Evolutionary conservation across 2,329 filamentous ascomycete genomes (phyloP), one percentile per base, ranked within the genome.

Genomic region (Colletotrichum plurivorum): DNA sequence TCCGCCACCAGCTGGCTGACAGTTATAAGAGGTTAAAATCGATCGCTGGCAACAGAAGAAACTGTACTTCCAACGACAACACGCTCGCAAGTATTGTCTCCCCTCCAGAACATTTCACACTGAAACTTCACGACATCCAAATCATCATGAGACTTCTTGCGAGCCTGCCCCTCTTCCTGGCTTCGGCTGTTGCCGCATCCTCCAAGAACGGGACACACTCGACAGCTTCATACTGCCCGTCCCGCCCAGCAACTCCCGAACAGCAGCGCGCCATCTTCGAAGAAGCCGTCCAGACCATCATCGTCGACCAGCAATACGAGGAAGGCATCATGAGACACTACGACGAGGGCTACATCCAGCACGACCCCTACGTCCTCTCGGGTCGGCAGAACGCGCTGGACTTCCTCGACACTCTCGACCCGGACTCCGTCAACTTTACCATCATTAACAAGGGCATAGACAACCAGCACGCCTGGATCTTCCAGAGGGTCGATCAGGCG

Each of bases 261-360:
- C 20, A 49, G 43, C 56, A 48, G 43, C 22, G 43, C 25, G 25
- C 27, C n/a, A 48, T 48, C 16, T 59, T 59, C 27, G 41, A 59
- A 16, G 39, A 58, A 10, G 43, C 56, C 5, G 43, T 59, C 10
- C 56, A 59, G n/a, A 48, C 56, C 2, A 31, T 59, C 8, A 48
- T 59, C 16, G 16, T 48, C 25, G 56, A 59, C 22, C 56, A 59
- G 7, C 25, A 16, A 8, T 59, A 55, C 3, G 15, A n/a, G 27
- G 53, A 55, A 13, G 53, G 53, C 36, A 31, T 55, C 18, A 27
- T 31, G 6, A 43, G 53, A 22, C 36, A 55, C 36, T 55, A 48
- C 13, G 56, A 59, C 9, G 59, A 68, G 22, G 55, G 45, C n/a
- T 67, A 63, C 58, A 60, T 70, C 13, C 68, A 63, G 18, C 58